Percentiles rank a stretch among this genome's conserved stretches.
Evolutionary conservation across 495 filamentous ascomycete species (phyloP).

Genomic region (Cryomyces antarcticus): DNA sequence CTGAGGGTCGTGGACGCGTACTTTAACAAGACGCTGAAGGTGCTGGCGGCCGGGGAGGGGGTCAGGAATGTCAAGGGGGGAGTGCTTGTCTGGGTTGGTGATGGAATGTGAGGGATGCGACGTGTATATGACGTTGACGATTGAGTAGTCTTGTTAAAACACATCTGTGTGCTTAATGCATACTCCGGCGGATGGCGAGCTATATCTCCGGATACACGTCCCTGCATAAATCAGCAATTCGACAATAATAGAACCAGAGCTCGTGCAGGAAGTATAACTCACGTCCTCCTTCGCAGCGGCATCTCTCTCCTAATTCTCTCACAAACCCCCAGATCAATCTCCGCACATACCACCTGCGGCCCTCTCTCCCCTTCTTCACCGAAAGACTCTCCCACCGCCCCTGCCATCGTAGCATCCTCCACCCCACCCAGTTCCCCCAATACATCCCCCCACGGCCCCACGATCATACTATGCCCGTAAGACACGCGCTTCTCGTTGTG

Average conservation of each 20-base stretch:
- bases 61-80: conserved; percentile 7
- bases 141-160: too few relatives aligned
- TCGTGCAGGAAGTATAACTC: conserved; percentile 17
- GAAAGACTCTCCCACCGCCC: background rate
- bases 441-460: conserved; percentile 75
- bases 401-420: conserved; percentile 13
- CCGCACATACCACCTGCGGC: conserved; percentile 26
- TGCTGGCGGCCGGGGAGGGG: conserved; percentile 40
- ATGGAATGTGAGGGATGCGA: too few relatives aligned
- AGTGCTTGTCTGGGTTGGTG: too few relatives aligned
- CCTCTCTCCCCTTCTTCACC: conserved; percentile 15
- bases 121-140: too few relatives aligned
- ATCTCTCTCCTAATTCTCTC: conserved; percentile 22
- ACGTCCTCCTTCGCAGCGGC: conserved; percentile 24
- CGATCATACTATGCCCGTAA: conserved; percentile 77
- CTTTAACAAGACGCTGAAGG: conserved; percentile 67
- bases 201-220: background rate
- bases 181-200: too few relatives aligned
- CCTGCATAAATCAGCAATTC: background rate
- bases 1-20: conserved; percentile 68
- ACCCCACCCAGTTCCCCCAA: conserved; percentile 39
- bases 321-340: conserved; percentile 19
- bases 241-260: background rate
- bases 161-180: too few relatives aligned
- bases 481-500: conserved; percentile 66